Percentiles rank a stretch among this genome's conserved stretches.
These are phyloP conservation scores for Chrysosporium queenslandicum DNA, from an alignment of 2,329 filamentous ascomycete species.

Conservation along the genomic window DNA sequence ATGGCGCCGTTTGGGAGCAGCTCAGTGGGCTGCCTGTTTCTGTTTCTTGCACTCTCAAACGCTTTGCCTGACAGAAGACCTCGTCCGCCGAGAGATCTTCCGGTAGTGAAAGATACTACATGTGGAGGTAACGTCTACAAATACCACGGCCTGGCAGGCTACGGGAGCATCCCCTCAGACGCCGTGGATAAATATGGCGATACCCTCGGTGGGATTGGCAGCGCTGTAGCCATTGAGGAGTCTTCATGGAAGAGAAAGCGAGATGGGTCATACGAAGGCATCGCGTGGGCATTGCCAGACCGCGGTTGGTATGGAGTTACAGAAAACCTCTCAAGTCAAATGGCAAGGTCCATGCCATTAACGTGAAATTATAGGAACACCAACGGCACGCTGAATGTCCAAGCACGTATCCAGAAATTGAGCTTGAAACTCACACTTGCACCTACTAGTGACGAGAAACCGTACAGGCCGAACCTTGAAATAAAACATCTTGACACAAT, in stretches of 20 bases:
- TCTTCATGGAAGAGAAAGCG: constrained; percentile 48
- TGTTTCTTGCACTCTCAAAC: constrained; percentile 16
- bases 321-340: too few species aligned
- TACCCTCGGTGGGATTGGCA: constrained; percentile 58
- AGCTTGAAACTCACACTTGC: constrained; percentile 48
- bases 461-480: constrained; percentile 51
- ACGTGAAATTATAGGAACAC: constrained; percentile 46
- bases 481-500: constrained; percentile 56
- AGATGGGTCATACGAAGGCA: constrained; percentile 48
- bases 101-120: constrained; percentile 39
- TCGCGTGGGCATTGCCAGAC: constrained; percentile 55
- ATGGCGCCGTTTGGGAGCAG: constrained; percentile 21
- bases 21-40: not conserved
- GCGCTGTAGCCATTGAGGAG: constrained; percentile 53
- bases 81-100: constrained; percentile 4
- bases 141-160: constrained; percentile 59
- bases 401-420: constrained; percentile 60
- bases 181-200: constrained; percentile 58
- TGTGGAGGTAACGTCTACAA: constrained; percentile 54
- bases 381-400: constrained; percentile 58
- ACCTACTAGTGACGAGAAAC: constrained; percentile 41
- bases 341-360: not conserved
- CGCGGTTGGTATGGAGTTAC: constrained; percentile 48
- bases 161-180: constrained; percentile 50
- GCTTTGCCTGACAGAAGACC: constrained; percentile 7